Evolutionary conservation across 1,284 basidiomycete genomes (phyloP), one percentile per base, ranked within the genome.

Genomic region (Paramarasmius palmivorus): DNA sequence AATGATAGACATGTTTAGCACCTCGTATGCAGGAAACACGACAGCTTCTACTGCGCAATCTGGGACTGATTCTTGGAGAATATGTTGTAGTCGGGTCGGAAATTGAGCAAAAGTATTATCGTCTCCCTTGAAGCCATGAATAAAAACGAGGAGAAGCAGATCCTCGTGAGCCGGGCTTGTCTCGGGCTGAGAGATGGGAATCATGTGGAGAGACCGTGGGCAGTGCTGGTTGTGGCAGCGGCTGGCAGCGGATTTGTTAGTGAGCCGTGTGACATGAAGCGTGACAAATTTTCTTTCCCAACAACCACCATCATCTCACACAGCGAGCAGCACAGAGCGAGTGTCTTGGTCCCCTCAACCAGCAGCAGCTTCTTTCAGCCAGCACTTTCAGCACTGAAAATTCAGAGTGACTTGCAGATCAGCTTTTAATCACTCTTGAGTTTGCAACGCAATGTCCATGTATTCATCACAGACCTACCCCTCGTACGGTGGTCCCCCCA

Each of bases 21-120:
- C 93, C 76, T 97, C 92, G 64, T 97, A 98, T 2, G 86, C 88
- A 25, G 95, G 95, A 66, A 97, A 98, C 5, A 94, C 78, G 12
- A 88, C 71, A 49, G 84, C 89, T 65, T 94, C 86, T 7, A 93
- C 86, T 17, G 67, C 65, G 1, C 85, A 69, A 52, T 80, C 69
- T 4, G 68, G 63, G 17, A 86, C 70, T 1, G 79, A 82, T 60
- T 86, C 79, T 1, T 80, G 69, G 4, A 97, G 75, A 36, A 95
- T 74, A 64, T 95, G 90, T 46, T 83, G 80, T 22, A 98, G 73
- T 44, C 93, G 80, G 59, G 82, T 72, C 0, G 92, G 92, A 57
- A 93, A 94, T 56, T 79, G 77, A 47, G 72, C 77, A 59, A 95
- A 95, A 0, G 92, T 92, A 10, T 82, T 76, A 53, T 93, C 88